phyloP scores from a whole-genome alignment of 2,329 filamentous ascomycete genomes.

The Hyphodiscus sp. region DNA sequence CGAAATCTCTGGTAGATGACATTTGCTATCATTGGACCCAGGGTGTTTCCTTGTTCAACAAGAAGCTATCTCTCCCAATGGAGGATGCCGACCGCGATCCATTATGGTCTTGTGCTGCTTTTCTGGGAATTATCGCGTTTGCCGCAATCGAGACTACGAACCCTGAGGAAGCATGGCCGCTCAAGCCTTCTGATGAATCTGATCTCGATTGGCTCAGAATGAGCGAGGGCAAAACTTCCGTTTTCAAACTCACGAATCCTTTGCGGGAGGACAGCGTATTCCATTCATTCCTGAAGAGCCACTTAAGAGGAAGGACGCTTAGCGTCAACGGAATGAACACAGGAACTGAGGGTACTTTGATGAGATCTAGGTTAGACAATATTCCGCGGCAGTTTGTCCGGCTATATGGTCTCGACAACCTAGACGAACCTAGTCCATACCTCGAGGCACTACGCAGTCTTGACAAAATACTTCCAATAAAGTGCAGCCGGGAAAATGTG shows the following conservation, averaged over 20 bases:
- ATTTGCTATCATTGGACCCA: constrained; percentile 41
- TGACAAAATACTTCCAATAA: constrained; percentile 3
- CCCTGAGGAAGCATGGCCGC: constrained; percentile 48
- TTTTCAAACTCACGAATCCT: constrained; percentile 48
- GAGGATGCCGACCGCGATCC: constrained; percentile 38
- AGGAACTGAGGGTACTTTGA: not conserved
- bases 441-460: constrained; percentile 6
- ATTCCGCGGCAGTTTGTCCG: constrained; percentile 10
- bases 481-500: constrained; percentile 34
- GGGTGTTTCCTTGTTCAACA: constrained; percentile 41
- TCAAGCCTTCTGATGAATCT: constrained; percentile 35
- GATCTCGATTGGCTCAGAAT: constrained; percentile 55
- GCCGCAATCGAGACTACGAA: constrained; percentile 37
- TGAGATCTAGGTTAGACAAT: not conserved
- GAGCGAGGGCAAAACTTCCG: constrained; percentile 46
- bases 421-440: constrained; percentile 14
- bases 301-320: not conserved
- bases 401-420: constrained; percentile 8
- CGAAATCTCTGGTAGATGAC: constrained; percentile 19
- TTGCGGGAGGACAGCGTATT: constrained; percentile 38
- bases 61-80: constrained; percentile 33
- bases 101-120: constrained; percentile 40
- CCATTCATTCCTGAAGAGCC: not conserved
- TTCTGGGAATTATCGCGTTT: constrained; percentile 41
- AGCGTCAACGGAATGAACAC: not conserved